Evolutionary conservation across 352 stramenopile species (phyloP).

Genomic region (Phytophthora ohioensis): DNA sequence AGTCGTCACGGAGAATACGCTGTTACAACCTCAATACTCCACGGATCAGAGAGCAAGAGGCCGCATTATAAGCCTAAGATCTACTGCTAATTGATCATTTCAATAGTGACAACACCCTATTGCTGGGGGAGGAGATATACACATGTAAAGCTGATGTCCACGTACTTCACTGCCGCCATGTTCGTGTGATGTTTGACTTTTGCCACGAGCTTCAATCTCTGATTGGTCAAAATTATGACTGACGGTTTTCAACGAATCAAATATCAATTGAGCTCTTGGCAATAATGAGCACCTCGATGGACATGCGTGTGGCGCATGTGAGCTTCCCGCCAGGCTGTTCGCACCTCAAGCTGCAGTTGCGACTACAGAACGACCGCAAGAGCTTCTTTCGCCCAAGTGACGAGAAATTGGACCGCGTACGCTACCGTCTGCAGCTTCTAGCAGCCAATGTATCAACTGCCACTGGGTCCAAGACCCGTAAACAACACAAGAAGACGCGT

Average conservation of each 20-base stretch:
- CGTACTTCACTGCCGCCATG: conserved; percentile 35
- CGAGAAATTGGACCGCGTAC: conserved; percentile 67
- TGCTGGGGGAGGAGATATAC: neutral
- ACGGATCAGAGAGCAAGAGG: neutral
- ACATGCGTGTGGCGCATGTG: conserved; percentile 56
- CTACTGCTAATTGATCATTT: neutral
- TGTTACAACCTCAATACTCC: conserved; percentile 11
- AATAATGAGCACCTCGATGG: conserved; percentile 5
- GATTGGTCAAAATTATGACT: conserved; percentile 19
- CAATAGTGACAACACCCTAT: neutral
- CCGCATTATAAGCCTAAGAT: neutral
- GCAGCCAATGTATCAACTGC: conserved; percentile 25
- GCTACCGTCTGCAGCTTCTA: conserved; percentile 67
- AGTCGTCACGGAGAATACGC: conserved; percentile 1
- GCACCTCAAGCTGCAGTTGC: conserved; percentile 62
- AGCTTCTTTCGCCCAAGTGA: conserved; percentile 51
- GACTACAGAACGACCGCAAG: conserved; percentile 58
- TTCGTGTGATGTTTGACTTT: conserved; percentile 3
- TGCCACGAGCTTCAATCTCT: neutral
- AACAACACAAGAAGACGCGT: conserved; percentile 38
- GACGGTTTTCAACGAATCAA: conserved; percentile 4
- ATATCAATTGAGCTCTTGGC: neutral
- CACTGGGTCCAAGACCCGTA: conserved; percentile 22
- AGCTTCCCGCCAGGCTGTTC: conserved; percentile 49
- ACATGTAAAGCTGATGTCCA: conserved; percentile 16